Conservation (phyloP, 495 filamentous ascomycete genomes). For the Xylaria scruposa region DNA sequence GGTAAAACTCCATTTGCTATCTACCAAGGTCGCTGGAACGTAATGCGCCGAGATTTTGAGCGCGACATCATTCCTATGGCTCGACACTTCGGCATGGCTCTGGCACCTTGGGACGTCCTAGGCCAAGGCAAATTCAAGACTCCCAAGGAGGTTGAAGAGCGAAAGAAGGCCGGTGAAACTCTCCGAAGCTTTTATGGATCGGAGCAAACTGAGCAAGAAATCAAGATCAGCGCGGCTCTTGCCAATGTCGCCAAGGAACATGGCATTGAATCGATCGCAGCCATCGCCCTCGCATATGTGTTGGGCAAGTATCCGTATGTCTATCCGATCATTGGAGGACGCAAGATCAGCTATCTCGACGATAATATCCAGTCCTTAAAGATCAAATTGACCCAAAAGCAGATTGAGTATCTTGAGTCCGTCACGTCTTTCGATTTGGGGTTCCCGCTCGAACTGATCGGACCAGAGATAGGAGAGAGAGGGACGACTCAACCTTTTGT, state of each 20-base stretch:
- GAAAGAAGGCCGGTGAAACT: conserved; percentile 44
- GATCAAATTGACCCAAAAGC: conserved; percentile 59
- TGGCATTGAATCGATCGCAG: conserved; percentile 46
- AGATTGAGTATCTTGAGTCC: conserved; percentile 64
- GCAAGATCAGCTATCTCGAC: conserved; percentile 68
- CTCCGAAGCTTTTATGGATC: conserved; percentile 39
- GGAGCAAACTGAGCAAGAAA: conserved; percentile 49
- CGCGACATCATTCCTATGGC: conserved; percentile 67
- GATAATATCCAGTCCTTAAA: conserved; percentile 67
- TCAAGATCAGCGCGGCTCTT: conserved; percentile 53
- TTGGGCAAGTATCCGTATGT: conserved; percentile 58
- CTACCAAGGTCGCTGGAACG: conserved; percentile 73
- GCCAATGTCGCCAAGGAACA: conserved; percentile 60
- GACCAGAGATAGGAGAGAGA: conserved; percentile 14
- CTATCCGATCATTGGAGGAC: conserved; percentile 61
- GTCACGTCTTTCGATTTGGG: conserved; percentile 57
- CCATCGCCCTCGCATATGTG: conserved; percentile 63
- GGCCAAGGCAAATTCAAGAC: conserved; percentile 62
- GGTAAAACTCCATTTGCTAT: conserved; percentile 68
- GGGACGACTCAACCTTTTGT: neutral
- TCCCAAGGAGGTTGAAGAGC: conserved; percentile 47
- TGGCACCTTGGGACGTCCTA: conserved; percentile 64
- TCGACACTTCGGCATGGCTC: conserved; percentile 63
- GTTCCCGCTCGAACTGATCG: conserved; percentile 59
- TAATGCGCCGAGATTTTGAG: conserved; percentile 61